These are phyloP conservation scores for Neurospora sp. DNA, from an alignment of 2,329 filamentous ascomycete species.

Conservation along the genomic window DNA sequence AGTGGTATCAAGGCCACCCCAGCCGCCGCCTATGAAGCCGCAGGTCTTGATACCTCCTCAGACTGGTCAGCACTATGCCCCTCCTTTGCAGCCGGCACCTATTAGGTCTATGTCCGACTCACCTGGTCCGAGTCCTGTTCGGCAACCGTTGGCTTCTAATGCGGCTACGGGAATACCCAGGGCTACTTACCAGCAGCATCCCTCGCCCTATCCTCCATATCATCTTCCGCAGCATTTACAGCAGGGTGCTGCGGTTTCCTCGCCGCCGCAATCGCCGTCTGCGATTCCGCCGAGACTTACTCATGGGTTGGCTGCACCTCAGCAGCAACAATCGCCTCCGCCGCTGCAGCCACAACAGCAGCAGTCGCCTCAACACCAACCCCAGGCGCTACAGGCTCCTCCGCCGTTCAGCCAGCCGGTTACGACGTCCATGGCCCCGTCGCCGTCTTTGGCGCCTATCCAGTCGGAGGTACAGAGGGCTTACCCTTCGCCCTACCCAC, in stretches of 20 bases:
- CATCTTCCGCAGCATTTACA: slow-evolving; percentile 21
- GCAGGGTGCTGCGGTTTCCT: slow-evolving; percentile 2
- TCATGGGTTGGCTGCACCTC: slow-evolving; percentile 7
- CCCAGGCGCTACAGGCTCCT: slow-evolving; percentile 10
- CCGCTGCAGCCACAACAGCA: slow-evolving; percentile 3
- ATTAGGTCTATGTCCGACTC: slow-evolving; percentile 16
- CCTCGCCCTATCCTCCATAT: slow-evolving; percentile 24
- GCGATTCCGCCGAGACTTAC: slow-evolving; percentile 11
- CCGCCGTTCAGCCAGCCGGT: slow-evolving; percentile 7
- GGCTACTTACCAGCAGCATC: slow-evolving; percentile 11
- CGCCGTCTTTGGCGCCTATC: slow-evolving; percentile 1
- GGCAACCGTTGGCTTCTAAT: slow-evolving; percentile 1
- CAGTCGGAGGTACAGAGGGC: slow-evolving; percentile 8
- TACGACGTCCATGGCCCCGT: neutral
- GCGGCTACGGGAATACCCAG: slow-evolving; percentile 10
- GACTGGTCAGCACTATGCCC: slow-evolving; percentile 24
- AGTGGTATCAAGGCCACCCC: slow-evolving; percentile 7
- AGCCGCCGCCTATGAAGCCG: slow-evolving; percentile 11
- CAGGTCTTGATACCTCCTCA: slow-evolving; percentile 13
- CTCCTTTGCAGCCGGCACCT: slow-evolving; percentile 26
- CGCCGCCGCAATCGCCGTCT: slow-evolving; percentile 15
- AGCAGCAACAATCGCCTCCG: neutral
- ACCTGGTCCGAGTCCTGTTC: neutral
- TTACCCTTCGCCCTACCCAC: slow-evolving; percentile 20
- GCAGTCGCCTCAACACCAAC: slow-evolving; percentile 10